Evolutionary conservation across 1,284 basidiomycete genomes (phyloP).

Genomic region (Ceratobasidium sp.): DNA sequence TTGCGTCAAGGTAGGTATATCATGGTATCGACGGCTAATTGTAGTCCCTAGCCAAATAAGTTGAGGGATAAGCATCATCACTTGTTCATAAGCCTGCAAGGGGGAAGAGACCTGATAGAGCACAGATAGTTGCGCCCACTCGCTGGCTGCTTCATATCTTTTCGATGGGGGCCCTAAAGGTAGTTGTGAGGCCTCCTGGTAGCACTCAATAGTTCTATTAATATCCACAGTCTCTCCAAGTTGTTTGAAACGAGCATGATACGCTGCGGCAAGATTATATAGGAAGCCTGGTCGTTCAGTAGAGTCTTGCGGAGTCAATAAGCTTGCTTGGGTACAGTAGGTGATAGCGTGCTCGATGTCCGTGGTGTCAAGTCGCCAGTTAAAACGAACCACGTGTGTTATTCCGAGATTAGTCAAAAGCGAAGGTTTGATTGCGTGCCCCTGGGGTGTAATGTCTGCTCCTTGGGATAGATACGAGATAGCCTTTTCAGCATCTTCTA

Average conservation of each 20-base stretch:
- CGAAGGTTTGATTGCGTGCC: background rate
- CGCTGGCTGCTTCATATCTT: background rate
- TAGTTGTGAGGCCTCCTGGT: background rate
- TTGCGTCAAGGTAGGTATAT: background rate
- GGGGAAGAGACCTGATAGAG: background rate
- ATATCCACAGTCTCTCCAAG: background rate
- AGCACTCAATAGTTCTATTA: background rate
- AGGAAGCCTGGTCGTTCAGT: background rate
- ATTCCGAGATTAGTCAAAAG: background rate
- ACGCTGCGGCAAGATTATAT: background rate
- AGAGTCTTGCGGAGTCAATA: background rate
- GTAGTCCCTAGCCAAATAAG: constrained; percentile 8
- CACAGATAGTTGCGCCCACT: background rate
- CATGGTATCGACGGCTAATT: background rate
- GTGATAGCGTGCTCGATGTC: background rate
- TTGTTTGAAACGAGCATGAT: background rate
- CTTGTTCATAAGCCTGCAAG: background rate
- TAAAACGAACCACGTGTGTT: background rate
- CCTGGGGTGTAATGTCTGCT: background rate
- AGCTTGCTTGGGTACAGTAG: background rate
- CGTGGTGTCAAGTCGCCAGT: background rate
- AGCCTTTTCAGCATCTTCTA: background rate
- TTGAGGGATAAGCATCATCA: background rate
- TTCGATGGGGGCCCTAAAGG: background rate
- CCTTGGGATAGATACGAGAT: background rate